Percentiles rank a stretch among this genome's conserved stretches.
phyloP scores from a whole-genome alignment of 2,329 filamentous ascomycete genomes.

The Drechslerella dactyloides region DNA sequence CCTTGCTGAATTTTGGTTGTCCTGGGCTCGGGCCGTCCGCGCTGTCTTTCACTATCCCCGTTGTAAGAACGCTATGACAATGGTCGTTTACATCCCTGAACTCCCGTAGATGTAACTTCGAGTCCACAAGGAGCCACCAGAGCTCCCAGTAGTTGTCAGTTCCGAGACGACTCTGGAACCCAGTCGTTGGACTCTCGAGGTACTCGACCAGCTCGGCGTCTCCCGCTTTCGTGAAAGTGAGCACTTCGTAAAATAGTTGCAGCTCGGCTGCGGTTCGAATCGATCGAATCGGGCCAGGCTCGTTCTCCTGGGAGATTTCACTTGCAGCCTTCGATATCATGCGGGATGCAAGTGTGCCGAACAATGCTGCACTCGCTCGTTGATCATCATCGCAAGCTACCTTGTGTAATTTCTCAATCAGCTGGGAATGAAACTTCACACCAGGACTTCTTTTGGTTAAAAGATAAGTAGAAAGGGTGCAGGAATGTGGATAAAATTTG shows the following conservation, averaged over 20 bases:
- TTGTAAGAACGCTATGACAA: conserved; percentile 40
- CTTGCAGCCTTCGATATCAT: conserved; percentile 56
- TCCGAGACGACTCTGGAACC: conserved; percentile 39
- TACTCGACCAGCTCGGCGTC: conserved; percentile 36
- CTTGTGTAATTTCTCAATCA: conserved; percentile 50
- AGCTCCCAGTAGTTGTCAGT: conserved; percentile 46
- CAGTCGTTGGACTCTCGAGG: conserved; percentile 40
- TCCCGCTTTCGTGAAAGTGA: conserved; percentile 37
- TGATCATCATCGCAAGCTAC: conserved; percentile 49
- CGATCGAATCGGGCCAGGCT: conserved; percentile 52
- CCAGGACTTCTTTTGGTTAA: neutral
- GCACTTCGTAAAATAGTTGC: conserved; percentile 54
- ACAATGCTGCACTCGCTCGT: conserved; percentile 53
- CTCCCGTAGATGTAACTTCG: conserved; percentile 32
- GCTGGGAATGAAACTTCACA: conserved; percentile 13
- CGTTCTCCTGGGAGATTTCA: conserved; percentile 54
- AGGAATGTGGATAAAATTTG: neutral
- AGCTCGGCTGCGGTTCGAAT: conserved; percentile 56
- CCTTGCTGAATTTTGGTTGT: conserved; percentile 37
- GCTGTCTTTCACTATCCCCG: conserved; percentile 24
- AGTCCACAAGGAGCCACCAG: conserved; percentile 44
- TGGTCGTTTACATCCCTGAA: conserved; percentile 47
- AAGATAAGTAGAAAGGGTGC: neutral
- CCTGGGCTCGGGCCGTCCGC: conserved; percentile 28
- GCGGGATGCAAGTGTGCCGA: conserved; percentile 55